Evolutionary conservation across 108 stramenopile species (phyloP).

Genomic region (Craspedostauros australis): DNA sequence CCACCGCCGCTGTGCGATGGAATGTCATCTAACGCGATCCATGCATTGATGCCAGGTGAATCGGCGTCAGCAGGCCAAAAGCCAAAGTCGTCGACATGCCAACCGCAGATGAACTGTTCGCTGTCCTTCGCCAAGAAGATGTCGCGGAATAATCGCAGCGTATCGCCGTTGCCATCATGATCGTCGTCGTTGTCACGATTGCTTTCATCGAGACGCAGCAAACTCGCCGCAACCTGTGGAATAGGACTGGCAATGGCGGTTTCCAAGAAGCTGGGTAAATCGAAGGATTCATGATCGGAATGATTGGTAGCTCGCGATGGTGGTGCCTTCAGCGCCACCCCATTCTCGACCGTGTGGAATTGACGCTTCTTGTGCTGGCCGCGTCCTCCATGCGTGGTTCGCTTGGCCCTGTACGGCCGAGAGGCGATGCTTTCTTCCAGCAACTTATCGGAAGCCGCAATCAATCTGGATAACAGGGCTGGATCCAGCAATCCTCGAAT

Average conservation of each 20-base stretch:
- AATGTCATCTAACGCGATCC: slow-evolving; percentile 80
- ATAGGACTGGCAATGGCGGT: slow-evolving; percentile 29
- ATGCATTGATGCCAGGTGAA: slow-evolving; percentile 67
- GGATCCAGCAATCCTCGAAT: slow-evolving; percentile 43
- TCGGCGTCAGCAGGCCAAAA: slow-evolving; percentile 76
- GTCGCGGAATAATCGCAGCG: slow-evolving; percentile 35
- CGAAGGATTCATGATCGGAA: neutral
- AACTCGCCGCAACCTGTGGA: slow-evolving; percentile 24
- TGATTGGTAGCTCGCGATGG: too few relatives aligned
- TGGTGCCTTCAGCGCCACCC: too few relatives aligned
- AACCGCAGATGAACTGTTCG: slow-evolving; percentile 71
- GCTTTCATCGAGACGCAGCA: neutral
- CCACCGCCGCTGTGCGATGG: slow-evolving; percentile 47
- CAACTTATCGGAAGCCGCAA: slow-evolving; percentile 13
- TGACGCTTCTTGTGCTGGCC: too few relatives aligned
- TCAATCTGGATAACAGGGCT: slow-evolving; percentile 18
- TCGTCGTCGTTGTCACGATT: neutral
- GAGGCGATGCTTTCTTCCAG: too few relatives aligned
- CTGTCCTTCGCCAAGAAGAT: slow-evolving; percentile 68
- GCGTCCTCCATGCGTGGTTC: too few relatives aligned
- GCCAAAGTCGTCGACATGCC: slow-evolving; percentile 79
- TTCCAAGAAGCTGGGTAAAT: slow-evolving; percentile 22
- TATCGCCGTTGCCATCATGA: slow-evolving; percentile 6
- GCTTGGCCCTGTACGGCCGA: too few relatives aligned
- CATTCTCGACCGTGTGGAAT: slow-evolving; percentile 57